A percentile compares a stretch with the other conserved stretches of the same genome.
These are phyloP conservation scores for Parietaria judaica DNA, from an alignment of 306 rosid genomes.

Conservation along the genomic window DNA sequence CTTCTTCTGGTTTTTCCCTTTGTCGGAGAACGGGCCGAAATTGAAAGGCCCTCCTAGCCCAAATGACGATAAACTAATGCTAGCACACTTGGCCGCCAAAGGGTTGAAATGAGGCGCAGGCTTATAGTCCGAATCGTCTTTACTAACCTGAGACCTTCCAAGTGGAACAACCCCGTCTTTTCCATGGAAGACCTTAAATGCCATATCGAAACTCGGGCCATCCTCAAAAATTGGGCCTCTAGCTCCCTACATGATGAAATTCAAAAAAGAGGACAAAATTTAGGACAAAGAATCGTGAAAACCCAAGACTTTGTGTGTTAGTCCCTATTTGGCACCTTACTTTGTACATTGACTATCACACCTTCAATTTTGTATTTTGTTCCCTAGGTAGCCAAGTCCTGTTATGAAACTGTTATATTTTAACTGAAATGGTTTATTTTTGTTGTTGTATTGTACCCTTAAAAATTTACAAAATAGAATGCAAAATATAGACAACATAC, in stretches of 20 bases:
- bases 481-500: too few relatives aligned
- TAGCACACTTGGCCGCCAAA: conserved; percentile 56
- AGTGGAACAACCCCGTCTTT: conserved; percentile 77
- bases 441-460: too few relatives aligned
- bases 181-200: conserved; percentile 80
- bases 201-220: conserved; percentile 58
- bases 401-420: too few relatives aligned
- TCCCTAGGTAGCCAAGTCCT: too few relatives aligned
- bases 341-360: too few relatives aligned
- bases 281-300: neutral
- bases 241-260: conserved; percentile 31
- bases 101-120: conserved; percentile 61
- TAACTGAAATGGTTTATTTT: too few relatives aligned
- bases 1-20: conserved; percentile 60
- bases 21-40: conserved; percentile 59
- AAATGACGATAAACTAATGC: conserved; percentile 63
- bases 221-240: conserved; percentile 87
- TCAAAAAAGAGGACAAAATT: neutral
- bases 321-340: too few relatives aligned
- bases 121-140: conserved; percentile 24
- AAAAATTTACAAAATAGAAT: too few relatives aligned
- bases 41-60: conserved; percentile 64
- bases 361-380: too few relatives aligned
- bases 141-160: conserved; percentile 27
- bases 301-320: too few relatives aligned